Evolutionary conservation across 495 filamentous ascomycete species (phyloP).

Genomic region (Aspergillus sparsus): DNA sequence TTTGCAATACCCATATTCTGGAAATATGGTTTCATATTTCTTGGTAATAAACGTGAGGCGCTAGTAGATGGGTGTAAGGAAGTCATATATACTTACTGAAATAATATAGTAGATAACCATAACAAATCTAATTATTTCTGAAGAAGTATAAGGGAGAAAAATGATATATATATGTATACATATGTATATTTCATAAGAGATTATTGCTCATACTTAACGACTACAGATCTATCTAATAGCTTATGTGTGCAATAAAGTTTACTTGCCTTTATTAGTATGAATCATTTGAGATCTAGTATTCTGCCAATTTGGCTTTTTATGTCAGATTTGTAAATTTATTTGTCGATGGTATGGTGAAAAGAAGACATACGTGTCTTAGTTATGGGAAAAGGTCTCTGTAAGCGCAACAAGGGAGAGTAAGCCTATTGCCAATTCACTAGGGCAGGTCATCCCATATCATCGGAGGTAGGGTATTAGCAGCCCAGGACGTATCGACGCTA

Average conservation of each 20-base stretch:
- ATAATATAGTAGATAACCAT: constrained; percentile 3
- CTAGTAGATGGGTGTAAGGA: constrained; percentile 12
- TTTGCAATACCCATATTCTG: not conserved
- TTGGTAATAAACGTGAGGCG: not conserved
- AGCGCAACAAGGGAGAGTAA: not conserved
- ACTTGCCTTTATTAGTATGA: no score
- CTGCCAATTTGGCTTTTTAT: no score
- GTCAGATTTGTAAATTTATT: no score
- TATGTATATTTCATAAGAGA: no score
- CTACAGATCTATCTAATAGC: no score
- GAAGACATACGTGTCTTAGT: no score
- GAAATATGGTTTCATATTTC: not conserved
- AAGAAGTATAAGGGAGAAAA: no score
- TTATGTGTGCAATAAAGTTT: no score
- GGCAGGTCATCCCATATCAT: constrained; percentile 48
- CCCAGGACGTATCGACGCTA: constrained; percentile 33
- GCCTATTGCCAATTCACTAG: constrained; percentile 18
- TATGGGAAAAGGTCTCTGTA: not conserved
- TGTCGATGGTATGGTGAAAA: no score
- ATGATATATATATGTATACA: no score
- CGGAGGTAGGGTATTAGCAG: constrained; percentile 47
- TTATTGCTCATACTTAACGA: no score
- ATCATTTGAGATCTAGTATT: no score
- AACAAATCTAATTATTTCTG: not conserved
- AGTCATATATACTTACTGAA: constrained; percentile 8